These are phyloP conservation scores for Botrytis byssoidea DNA, from an alignment of 2,329 filamentous ascomycete genomes.

Conservation along the genomic window DNA sequence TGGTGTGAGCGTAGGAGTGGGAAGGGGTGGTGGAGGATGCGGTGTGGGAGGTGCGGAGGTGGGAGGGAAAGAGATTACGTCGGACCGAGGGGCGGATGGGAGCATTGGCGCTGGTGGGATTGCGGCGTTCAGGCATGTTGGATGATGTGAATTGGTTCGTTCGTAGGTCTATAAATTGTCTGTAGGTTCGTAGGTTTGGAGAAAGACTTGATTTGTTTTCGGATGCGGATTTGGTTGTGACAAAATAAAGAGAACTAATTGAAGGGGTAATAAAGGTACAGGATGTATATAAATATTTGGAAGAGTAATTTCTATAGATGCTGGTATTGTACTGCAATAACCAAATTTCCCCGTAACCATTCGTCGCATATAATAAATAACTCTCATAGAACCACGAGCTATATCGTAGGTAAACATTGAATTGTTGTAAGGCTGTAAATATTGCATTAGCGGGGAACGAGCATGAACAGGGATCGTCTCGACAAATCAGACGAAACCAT, in stretches of 20 bases:
- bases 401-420: background rate
- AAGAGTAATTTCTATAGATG: background rate
- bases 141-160: background rate
- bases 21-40: constrained; percentile 17
- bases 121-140: constrained; percentile 35
- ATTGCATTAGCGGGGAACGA: constrained; percentile 10
- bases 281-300: background rate
- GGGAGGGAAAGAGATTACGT: constrained; percentile 21
- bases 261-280: background rate
- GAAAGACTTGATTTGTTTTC: too few relatives aligned
- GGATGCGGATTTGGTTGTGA: background rate
- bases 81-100: constrained; percentile 13
- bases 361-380: too few relatives aligned
- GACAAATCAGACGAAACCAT: constrained; percentile 1
- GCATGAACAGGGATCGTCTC: background rate
- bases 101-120: background rate
- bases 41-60: constrained; percentile 9
- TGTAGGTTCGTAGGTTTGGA: background rate
- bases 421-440: constrained; percentile 16
- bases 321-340: background rate
- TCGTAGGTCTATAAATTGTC: background rate
- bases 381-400: background rate
- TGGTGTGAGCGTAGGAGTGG: constrained; percentile 9
- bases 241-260: background rate
- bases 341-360: background rate